Evolutionary conservation across 2,329 filamentous ascomycete genomes (phyloP).

Genomic region (Sporothrix humicola): DNA sequence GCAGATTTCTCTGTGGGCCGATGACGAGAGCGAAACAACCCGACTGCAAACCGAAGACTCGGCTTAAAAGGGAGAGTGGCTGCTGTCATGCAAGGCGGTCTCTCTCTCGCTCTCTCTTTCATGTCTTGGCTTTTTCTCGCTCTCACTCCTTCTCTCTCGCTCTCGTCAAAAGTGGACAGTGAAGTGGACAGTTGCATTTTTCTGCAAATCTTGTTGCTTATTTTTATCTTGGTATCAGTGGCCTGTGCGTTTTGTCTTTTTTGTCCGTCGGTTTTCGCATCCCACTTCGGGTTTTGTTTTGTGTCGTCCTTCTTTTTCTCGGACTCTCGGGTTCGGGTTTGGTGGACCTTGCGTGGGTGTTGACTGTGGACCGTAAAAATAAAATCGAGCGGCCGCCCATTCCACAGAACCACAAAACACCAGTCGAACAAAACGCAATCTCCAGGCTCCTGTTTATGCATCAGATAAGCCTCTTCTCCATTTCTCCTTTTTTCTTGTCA

Average conservation of each 20-base stretch:
- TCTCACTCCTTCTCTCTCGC: slow-evolving; percentile 10
- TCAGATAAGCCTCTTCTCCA: not conserved
- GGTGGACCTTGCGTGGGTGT: not conserved
- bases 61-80: not conserved
- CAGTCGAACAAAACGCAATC: not conserved
- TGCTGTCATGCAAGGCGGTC: not conserved
- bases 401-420: not conserved
- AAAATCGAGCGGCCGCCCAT: not conserved
- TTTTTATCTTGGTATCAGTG: not conserved
- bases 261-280: not conserved
- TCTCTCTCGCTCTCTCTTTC: no score
- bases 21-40: not conserved
- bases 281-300: not conserved
- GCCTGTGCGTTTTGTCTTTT: no score
- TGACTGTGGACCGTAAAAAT: not conserved
- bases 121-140: no score
- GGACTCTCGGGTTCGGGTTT: slow-evolving; percentile 2
- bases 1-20: no score
- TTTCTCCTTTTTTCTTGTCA: no score
- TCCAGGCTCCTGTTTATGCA: not conserved
- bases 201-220: not conserved
- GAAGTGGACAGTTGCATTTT: not conserved
- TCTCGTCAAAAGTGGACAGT: not conserved
- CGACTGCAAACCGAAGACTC: not conserved
- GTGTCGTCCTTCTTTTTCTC: not conserved